Evolutionary conservation across 345 rosid species (phyloP), one percentile per base, ranked within the genome.

Genomic region (Eucalyptus cloeziana): DNA sequence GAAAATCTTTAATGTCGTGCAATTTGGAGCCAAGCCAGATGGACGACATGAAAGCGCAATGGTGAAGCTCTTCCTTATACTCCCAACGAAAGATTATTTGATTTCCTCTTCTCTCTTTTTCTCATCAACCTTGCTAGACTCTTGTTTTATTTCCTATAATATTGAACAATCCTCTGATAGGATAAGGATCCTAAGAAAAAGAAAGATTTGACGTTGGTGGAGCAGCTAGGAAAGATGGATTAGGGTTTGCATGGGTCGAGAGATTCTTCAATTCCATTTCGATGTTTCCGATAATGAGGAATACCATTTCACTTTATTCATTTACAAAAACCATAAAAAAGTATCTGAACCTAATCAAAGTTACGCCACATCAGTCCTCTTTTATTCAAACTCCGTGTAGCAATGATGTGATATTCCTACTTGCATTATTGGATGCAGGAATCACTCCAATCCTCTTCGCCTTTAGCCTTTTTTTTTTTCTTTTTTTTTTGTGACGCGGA

Each of bases 1-100:
- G 90, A 93, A 90, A 87, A 45, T 93, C 49, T 94, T 94, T 88
- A 89, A 93, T 58, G 94, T 94, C 27, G 17, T 90, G 44, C 58
- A 90, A 3, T 93, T 64, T 40, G 94, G 94, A 13, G 96, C 93
- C 7, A 89, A 89, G 49, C 62, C 88, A 12, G 91, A 89, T 40
- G 94, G 93, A 15, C 37, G 40, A 49, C 76, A 86, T 24, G 95
- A 93, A 86, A 89, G 85, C 86, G 87, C 93, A 4, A 22, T 40
- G 92, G 96, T 94, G 89, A 88, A 52, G n/a, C 37, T 16, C 67
- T 60, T 51, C 54, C 30, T 80, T 7, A 22, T 87, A 13, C 33
- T 25, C 47, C 47, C 17, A 27, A 69, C 4, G 52, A 21, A 44
- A 45, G 37, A 25, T 40, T 27, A 47, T n/a, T 67, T 45, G 49